Percentiles rank a stretch among this genome's conserved stretches.
Evolutionary conservation across 176 grass and related monocot species (phyloP).

Genomic region (Rhynchospora pubera): DNA sequence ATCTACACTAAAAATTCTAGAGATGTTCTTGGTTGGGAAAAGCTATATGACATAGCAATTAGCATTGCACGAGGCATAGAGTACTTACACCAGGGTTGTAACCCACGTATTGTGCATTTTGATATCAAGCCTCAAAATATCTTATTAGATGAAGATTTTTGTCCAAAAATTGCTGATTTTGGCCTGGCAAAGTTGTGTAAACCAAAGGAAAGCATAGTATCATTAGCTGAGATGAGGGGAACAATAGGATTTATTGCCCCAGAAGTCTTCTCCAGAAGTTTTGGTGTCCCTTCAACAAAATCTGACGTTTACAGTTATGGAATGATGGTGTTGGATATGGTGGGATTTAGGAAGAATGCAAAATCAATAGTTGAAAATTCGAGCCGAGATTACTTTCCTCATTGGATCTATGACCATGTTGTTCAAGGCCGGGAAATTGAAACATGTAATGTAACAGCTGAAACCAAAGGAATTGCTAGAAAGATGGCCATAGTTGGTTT

Average conservation of each 20-base stretch:
- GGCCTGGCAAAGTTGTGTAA: constrained; percentile 46
- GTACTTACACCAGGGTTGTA: constrained; percentile 40
- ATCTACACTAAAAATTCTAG: constrained; percentile 34
- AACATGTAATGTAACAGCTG: background rate
- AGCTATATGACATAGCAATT: constrained; percentile 30
- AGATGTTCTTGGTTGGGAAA: constrained; percentile 29
- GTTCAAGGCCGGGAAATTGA: constrained; percentile 11
- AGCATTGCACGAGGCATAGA: constrained; percentile 38
- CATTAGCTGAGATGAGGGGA: constrained; percentile 42
- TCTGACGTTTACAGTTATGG: constrained; percentile 46
- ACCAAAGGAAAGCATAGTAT: constrained; percentile 32
- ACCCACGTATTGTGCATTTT: constrained; percentile 44
- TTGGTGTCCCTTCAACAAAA: constrained; percentile 31
- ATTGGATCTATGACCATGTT: constrained; percentile 45
- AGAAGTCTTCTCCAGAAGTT: constrained; percentile 38
- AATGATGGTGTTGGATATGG: constrained; percentile 49
- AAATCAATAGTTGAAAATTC: constrained; percentile 35
- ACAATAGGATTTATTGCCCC: constrained; percentile 48
- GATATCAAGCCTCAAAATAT: constrained; percentile 53
- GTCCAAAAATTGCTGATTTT: constrained; percentile 48
- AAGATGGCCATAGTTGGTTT: constrained; percentile 33
- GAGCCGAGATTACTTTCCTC: constrained; percentile 22
- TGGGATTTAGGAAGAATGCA: constrained; percentile 40
- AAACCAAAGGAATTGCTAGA: constrained; percentile 20
- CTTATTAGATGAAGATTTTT: constrained; percentile 37